Conservation (phyloP, 2,329 filamentous ascomycete genomes). For the Aureobasidium vineae region DNA sequence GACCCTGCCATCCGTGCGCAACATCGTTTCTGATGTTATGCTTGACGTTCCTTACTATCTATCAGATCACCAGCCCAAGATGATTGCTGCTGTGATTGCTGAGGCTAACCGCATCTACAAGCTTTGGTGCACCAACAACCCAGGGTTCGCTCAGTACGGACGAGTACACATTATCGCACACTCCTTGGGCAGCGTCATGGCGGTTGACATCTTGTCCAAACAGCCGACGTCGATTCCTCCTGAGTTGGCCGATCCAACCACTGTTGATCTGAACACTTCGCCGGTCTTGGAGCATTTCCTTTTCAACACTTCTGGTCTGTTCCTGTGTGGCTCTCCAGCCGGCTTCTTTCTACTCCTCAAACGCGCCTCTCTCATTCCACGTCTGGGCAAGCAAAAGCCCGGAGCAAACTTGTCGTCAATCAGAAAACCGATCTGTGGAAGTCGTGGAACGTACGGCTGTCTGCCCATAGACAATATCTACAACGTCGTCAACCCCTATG, state of each 20-base stretch:
- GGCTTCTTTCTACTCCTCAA: constrained; percentile 92
- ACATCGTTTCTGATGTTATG: constrained; percentile 96
- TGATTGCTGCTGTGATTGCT: constrained; percentile 82
- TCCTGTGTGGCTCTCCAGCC: constrained; percentile 84
- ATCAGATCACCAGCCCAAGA: constrained; percentile 91
- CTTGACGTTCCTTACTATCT: constrained; percentile 98
- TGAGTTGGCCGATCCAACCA: constrained; percentile 38
- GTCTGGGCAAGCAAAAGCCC: constrained; percentile 71
- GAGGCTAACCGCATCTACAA: constrained; percentile 96
- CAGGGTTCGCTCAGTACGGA: constrained; percentile 72
- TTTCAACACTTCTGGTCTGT: constrained; percentile 87
- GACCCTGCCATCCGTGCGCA: constrained; percentile 84
- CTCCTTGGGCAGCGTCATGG: constrained; percentile 92
- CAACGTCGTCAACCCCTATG: constrained; percentile 77
- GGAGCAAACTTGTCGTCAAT: constrained; percentile 58
- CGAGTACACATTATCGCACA: constrained; percentile 91
- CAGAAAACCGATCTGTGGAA: constrained; percentile 64
- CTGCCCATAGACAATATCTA: constrained; percentile 94
- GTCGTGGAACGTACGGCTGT: constrained; percentile 79
- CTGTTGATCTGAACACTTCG: constrained; percentile 30
- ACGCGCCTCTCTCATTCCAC: constrained; percentile 67
- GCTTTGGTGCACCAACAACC: constrained; percentile 92
- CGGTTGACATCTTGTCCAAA: constrained; percentile 82
- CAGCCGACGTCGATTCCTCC: constrained; percentile 72
- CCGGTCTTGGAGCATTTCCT: constrained; percentile 63